phyloP scores from a whole-genome alignment of 352 stramenopile species.

The Elongisporangium undulatum region DNA sequence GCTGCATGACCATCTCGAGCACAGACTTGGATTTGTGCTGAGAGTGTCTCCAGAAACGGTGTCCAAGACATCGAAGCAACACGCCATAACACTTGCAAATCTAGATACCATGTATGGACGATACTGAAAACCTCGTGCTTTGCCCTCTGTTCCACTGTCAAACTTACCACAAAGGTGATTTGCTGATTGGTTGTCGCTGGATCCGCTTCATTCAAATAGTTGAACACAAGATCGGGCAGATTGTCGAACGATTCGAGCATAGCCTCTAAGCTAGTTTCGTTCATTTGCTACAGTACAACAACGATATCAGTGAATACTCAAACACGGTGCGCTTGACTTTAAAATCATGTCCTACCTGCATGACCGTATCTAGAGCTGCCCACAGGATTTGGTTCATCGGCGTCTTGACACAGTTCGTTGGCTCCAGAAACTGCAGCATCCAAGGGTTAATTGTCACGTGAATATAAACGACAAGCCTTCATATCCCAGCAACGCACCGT shows the following conservation, averaged over 20 bases:
- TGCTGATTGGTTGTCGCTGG: constrained; percentile 56
- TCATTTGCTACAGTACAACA: constrained; percentile 50
- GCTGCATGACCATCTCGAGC: constrained; percentile 62
- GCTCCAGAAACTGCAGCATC: constrained; percentile 57
- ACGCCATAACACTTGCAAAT: constrained; percentile 79
- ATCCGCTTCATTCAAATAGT: constrained; percentile 74
- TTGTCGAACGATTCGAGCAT: constrained; percentile 86
- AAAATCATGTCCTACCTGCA: constrained; percentile 50
- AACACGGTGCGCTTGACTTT: not conserved
- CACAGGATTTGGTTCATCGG: constrained; percentile 74
- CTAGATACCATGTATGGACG: constrained; percentile 16
- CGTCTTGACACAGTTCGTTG: constrained; percentile 72
- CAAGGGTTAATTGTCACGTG: constrained; percentile 2
- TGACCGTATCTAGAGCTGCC: constrained; percentile 76
- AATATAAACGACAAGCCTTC: not conserved
- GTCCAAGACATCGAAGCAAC: constrained; percentile 63
- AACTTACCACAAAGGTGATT: constrained; percentile 73
- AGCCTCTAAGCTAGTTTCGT: constrained; percentile 67
- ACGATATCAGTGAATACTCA: not conserved
- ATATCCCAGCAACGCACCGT: constrained; percentile 27
- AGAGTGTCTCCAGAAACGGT: constrained; percentile 84
- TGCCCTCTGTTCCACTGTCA: not conserved
- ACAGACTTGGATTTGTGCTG: constrained; percentile 64
- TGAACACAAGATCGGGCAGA: constrained; percentile 82
- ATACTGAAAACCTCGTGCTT: constrained; percentile 1